Base-by-base conservation (phyloP, 2,329 filamentous ascomycete species). In the Plectosphaerella plurivora region DNA sequence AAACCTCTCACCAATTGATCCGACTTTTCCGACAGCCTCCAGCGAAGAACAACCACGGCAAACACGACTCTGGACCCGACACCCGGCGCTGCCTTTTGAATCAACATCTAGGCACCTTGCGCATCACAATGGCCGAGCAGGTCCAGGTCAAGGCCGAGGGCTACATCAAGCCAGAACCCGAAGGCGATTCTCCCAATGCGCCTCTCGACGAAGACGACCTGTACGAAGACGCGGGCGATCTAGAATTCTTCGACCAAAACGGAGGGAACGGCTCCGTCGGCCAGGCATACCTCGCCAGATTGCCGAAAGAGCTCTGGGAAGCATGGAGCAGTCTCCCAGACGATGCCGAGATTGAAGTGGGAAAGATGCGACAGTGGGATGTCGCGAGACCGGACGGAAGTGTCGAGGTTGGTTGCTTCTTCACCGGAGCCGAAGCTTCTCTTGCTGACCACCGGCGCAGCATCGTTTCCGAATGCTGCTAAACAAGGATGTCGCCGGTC, bases 231-330 rank as follows among this genome's bases (percentile, higher is more conserved):
- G 79, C 79, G 7, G 77, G 77, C 54, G 80, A 83, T 57, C 74
- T 82, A 47, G 76, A 79, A 51, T 83, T 83, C 61, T 82, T 76
- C 58, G 74, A 77, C 53, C 71, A 73, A 52, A 68, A 69, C 55
- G 53, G 49, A 42, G 52, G 52, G 16, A 50, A 55, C 15, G 55
- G 55, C 41, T 45, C 54, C n/a, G 57, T 58, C 28, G 55, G 52
- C 14, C 56, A 58, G 44, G 56, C 56, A 16, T 95, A 90, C 75
- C 77, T 96, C 48, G 86, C 89, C 50, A 87, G 89, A 58, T 77
- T 96, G 44, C 91, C 91, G 18, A 84, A 84, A 57, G 87, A 88
- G 65, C 77, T 96, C 53, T 94, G 90, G 84, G 83, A 93, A 60
- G 81, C 86, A 45, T 95, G 91, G 89, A 71, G 75, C 53, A 78